A percentile compares a stretch with the other conserved stretches of the same genome.
phyloP scores from a whole-genome alignment of 768 basidiomycete species.

The Xerocomellus dryophilus region DNA sequence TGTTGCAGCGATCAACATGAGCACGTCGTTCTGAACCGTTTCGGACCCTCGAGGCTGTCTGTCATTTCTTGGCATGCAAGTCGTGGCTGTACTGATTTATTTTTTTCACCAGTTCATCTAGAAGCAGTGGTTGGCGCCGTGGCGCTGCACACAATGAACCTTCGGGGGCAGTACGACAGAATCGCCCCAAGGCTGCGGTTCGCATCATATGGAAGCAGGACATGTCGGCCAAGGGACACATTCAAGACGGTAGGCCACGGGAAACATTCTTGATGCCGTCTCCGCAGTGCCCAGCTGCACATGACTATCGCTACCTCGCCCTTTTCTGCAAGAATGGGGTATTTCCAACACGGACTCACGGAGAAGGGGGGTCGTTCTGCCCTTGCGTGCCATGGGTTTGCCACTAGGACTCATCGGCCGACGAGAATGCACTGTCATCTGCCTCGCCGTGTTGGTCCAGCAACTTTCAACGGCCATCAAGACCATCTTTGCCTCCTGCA shows the following conservation, averaged over 20 bases:
- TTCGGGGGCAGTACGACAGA: conserved; percentile 2
- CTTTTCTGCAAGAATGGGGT: neutral
- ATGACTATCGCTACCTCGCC: neutral
- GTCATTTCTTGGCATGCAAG: neutral
- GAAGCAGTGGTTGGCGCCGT: neutral
- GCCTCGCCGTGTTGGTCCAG: neutral
- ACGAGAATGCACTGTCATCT: neutral
- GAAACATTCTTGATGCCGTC: neutral
- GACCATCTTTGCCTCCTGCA: neutral
- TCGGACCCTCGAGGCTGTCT: neutral
- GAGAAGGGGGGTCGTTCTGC: too few species aligned
- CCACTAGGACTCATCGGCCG: neutral
- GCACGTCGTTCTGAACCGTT: neutral
- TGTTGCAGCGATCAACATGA: too few species aligned
- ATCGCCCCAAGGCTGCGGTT: neutral
- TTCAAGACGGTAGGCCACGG: neutral
- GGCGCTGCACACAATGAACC: conserved; percentile 2
- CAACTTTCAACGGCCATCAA: neutral
- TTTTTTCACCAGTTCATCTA: too few species aligned
- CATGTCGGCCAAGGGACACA: neutral
- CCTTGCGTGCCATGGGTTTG: too few species aligned
- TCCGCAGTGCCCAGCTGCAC: too few species aligned
- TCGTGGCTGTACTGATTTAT: conserved; percentile 2
- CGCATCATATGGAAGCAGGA: conserved; percentile 3
- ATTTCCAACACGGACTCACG: neutral